Base-by-base conservation (phyloP, 2,329 filamentous ascomycete species). In the Trichoderma brevicompactum region DNA sequence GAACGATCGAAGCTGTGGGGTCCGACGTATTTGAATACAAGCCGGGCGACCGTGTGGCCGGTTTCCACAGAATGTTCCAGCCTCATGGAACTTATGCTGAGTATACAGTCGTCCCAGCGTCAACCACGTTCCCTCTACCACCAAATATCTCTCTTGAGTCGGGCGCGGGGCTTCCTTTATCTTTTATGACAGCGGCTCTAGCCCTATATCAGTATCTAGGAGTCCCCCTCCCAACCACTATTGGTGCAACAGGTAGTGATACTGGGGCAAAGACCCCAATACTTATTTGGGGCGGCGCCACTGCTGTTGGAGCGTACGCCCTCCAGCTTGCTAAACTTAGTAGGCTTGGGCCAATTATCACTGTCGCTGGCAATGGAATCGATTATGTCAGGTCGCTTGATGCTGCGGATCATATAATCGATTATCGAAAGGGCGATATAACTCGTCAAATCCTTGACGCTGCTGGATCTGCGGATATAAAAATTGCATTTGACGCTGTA, bases 341-440 rank as follows among this genome's bases (percentile, higher is more conserved):
- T 19, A 83, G 85, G 66, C 82, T 88, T 55, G 83, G 87, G 70
- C 86, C 86, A 0, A 78, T 88, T 50, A 85, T 88, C 68, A 80
- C 79, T 43, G 75, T 89, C 19, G 85, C 85, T 1, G 85, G 86
- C 1, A 59, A 59, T 40, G 55, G 55, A 38, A 59, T 59, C n/a
- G 55, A 59, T 6, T 59, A 49, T n/a, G 55, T 59, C 12, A 6
- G 15, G 17, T 59, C 55, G 1, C 55, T 59, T 15, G 49, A 59
- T 23, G 55, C 55, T 28, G 55, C 55, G 10, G 55, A 59, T 36
- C 55, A 59, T 5, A 59, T 59, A 5, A 59, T 59, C 12, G 55
- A 59, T 19, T 59, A 59, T 59, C 55, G 55, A 49, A 59, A 40
- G 32, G 55, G 55, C 7, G 43, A 59, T 49, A 32, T 59, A 5